Evolutionary conservation across 176 grass and related monocot genomes (phyloP), one percentile per base, ranked within the genome.

Genomic region (Neostapfia colusana): DNA sequence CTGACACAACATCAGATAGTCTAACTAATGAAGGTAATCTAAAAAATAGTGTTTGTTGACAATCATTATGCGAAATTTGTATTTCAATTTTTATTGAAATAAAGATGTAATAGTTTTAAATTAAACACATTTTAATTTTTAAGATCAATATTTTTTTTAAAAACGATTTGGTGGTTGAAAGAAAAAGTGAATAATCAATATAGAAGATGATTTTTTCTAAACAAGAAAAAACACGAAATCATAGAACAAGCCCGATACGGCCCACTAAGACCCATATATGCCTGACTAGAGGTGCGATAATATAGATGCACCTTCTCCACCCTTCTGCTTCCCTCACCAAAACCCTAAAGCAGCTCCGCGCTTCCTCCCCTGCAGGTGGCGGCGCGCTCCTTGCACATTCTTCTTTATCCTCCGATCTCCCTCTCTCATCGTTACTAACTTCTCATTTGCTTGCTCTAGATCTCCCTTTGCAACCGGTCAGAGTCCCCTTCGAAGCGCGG

Each of bases 321-420:
- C 56, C 39, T 56, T 44, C 37, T 61, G 7, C 53, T 24, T 51
- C 38, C 54, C 9, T 44, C 55, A 57, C 57, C 39, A 45, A 63
- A 76, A 76, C 56, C 73, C 73, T 76, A 45, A 45, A 75, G 73
- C 73, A n/a, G 57, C 57, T 61, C 39, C 24, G 55, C 39, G 25
- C 72, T 18, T 38, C 56, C 72, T 21, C 56, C 17, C 14, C 38
- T 59, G 14, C 28, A 49, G 74, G 74, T 76, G 58, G 74, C 59
- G 58, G 74, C 74, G 74, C 74, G 42, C 28, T 50, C 43, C 44
- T 50, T 69, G 46, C 11, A 10, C 43, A 5, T 24, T 20, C 56
- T 21, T 15, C 25, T 6, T 24, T 12, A 25, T 21, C 9, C 25
- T 6, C 45, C 25, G 0, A 48, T 3, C 58, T 18, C 10, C 3